Base-by-base conservation (phyloP, 192 early-diverging fungal genomes). In the Dimargaris xerosporica region DNA sequence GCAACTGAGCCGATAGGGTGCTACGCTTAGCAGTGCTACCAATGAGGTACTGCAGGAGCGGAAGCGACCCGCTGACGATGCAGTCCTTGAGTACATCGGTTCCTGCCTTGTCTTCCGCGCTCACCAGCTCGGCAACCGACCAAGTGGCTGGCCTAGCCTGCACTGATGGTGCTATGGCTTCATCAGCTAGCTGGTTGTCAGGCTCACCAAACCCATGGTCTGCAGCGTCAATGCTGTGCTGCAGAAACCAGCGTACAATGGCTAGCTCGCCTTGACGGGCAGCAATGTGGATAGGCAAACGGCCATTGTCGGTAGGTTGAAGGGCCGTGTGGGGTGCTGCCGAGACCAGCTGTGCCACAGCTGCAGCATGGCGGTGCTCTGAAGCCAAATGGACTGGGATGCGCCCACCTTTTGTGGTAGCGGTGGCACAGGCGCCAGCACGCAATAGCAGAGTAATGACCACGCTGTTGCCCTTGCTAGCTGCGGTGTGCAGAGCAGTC, bases 31-130 rank as follows among this genome's bases (percentile, higher is more conserved):
- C 15, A 1, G 53, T 19, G 19, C 53, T 28, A 25, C 53, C 26
- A 16, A 28, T 28, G 29, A 54, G 53, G 26, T 54, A 54, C 3
- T 28, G 53, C 19, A 54, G 25, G 5, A 54, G 53, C 15, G 21
- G 15, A 3, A 54, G 6, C n/a, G 19, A 25, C 15, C 56, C 56
- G 23, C 56, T 39, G 9, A 59, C 56, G 12, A 59, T 2, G 16
- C 23, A 19, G 41, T 59, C 56, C 16, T 59, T 28, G 56, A 39
- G 23, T 34, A 59, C 56, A 23, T 59, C 56, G 29, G 56, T 34
- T 34, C 56, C 56, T 13, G 56, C 56, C 19, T 23, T 11, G 23
- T 59, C 56, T 17, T 31, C 41, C 17, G 56, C 56, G 12, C 15
- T 28, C 21, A 54, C 15, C 28, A 54, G 53, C 6, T 19, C 53